Conservation (phyloP, 2,329 filamentous ascomycete genomes). For the Byssoonygena ceratinophila region DNA sequence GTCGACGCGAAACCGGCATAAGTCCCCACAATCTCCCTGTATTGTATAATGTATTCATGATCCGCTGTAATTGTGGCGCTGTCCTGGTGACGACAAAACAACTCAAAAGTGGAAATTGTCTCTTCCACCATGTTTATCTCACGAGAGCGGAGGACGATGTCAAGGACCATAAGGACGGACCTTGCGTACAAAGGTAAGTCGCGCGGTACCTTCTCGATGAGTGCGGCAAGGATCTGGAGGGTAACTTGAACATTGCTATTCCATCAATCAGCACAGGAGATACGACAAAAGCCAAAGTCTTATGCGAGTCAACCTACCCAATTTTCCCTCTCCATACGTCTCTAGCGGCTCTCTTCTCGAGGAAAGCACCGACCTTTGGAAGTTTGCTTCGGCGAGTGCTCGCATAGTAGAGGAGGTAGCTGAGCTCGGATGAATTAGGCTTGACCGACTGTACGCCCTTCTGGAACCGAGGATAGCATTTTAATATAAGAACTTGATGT, state of each 20-base stretch:
- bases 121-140: slow-evolving; percentile 91
- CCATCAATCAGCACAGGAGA: background rate
- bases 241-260: slow-evolving; percentile 83
- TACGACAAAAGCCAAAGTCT: background rate
- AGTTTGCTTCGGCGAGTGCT: slow-evolving; percentile 90
- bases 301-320: slow-evolving; percentile 51
- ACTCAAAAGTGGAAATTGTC: slow-evolving; percentile 73
- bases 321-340: slow-evolving; percentile 85
- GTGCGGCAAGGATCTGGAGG: slow-evolving; percentile 76
- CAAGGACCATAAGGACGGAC: slow-evolving; percentile 74
- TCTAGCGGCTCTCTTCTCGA: slow-evolving; percentile 84
- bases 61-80: slow-evolving; percentile 75
- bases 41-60: slow-evolving; percentile 69
- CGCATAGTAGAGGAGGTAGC: slow-evolving; percentile 93
- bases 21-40: slow-evolving; percentile 65
- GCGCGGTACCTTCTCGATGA: slow-evolving; percentile 86
- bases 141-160: slow-evolving; percentile 68
- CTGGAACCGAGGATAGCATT: slow-evolving; percentile 87
- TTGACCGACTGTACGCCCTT: slow-evolving; percentile 89
- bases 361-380: slow-evolving; percentile 86
- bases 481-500: slow-evolving; percentile 90
- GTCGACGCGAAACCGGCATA: slow-evolving; percentile 74
- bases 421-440: slow-evolving; percentile 92
- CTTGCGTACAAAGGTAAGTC: slow-evolving; percentile 81
- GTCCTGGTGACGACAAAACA: slow-evolving; percentile 82